phyloP scores from a whole-genome alignment of 2,329 filamentous ascomycete species.

The Moelleriella libera region DNA sequence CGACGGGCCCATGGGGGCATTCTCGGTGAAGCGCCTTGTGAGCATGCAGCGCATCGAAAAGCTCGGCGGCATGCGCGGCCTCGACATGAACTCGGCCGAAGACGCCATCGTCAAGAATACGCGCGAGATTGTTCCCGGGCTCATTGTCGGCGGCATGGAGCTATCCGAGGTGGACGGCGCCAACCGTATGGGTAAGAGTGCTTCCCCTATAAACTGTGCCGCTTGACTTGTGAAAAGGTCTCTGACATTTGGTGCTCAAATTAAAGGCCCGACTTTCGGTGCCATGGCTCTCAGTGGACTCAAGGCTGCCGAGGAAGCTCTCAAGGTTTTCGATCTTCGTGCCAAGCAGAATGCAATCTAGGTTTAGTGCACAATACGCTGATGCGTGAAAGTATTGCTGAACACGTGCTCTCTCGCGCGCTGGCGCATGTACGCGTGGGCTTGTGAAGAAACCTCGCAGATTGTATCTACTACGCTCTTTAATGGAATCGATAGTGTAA shows the following conservation, averaged over 20 bases:
- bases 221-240: neutral
- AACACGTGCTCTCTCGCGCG: too few species aligned
- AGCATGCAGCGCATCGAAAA: conserved; percentile 74
- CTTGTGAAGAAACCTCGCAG: too few species aligned
- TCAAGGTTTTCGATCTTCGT: conserved; percentile 63
- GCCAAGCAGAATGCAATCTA: conserved; percentile 58
- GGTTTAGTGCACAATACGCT: neutral
- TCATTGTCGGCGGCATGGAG: conserved; percentile 94
- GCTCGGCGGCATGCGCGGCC: conserved; percentile 80
- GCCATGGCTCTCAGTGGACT: conserved; percentile 81
- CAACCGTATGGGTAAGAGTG: conserved; percentile 62
- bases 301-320: conserved; percentile 79
- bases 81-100: conserved; percentile 86
- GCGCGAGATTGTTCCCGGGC: conserved; percentile 71
- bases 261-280: conserved; percentile 57
- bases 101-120: conserved; percentile 90
- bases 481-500: too few species aligned
- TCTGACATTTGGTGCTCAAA: neutral
- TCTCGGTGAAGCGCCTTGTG: conserved; percentile 80
- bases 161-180: conserved; percentile 80
- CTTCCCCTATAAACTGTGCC: neutral
- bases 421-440: too few species aligned
- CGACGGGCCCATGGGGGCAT: conserved; percentile 82
- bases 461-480: too few species aligned
- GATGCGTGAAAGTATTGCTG: neutral